Conservation (phyloP, 192 early-diverging fungal species). For the Coemansia sp. region DNA sequence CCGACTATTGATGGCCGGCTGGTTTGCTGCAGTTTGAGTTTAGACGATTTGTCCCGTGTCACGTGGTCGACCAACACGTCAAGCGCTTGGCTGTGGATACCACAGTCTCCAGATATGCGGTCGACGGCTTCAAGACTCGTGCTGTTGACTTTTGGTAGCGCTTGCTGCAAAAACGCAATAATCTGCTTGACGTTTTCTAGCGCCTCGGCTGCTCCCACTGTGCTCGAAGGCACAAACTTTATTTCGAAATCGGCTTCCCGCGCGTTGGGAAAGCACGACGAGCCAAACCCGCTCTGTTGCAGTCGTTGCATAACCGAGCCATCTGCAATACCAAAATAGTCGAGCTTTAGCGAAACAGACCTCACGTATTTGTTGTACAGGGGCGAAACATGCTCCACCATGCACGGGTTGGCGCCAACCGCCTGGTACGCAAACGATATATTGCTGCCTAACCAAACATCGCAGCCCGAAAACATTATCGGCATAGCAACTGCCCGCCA, state of each 20-base stretch:
- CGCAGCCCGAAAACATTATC: conserved; percentile 4
- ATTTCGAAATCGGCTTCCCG: background rate
- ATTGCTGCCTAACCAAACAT: background rate
- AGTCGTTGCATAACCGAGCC: background rate
- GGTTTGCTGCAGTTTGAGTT: too few relatives aligned
- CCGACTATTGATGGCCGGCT: too few relatives aligned
- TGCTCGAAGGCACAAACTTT: background rate
- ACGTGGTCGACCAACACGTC: background rate
- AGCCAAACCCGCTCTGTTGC: background rate
- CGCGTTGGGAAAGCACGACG: background rate
- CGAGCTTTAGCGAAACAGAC: background rate
- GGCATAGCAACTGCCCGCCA: conserved; percentile 2
- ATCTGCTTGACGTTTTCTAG: background rate
- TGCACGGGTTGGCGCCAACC: background rate
- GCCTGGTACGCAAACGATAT: background rate
- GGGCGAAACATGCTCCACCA: background rate
- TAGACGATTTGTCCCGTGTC: too few relatives aligned
- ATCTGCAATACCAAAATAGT: background rate
- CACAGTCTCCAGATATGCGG: background rate
- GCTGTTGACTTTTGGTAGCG: background rate
- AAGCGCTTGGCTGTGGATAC: background rate
- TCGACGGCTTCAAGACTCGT: background rate
- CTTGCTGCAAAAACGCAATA: background rate
- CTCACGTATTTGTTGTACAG: background rate
- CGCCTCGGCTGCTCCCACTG: background rate